A percentile compares a stretch with the other conserved stretches of the same genome.
phyloP scores from a whole-genome alignment of 2,329 filamentous ascomycete genomes.

The Penicillium sp. region DNA sequence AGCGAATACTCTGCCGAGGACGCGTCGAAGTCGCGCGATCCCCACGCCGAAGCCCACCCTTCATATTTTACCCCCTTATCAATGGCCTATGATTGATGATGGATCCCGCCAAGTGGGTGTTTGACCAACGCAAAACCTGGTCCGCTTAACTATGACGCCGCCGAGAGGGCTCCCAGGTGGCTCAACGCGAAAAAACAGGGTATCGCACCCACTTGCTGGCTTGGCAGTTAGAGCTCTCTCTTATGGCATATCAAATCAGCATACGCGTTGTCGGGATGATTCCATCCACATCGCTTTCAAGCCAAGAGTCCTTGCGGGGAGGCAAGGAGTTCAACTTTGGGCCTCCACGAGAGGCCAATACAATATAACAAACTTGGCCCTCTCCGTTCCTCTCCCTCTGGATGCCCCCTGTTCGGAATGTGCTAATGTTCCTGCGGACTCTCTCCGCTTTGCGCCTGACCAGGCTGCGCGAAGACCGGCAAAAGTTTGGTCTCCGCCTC shows the following conservation, averaged over 20 bases:
- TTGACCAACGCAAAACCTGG: not conserved
- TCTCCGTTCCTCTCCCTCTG: not conserved
- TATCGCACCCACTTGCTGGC: not conserved
- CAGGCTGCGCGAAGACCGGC: conserved; percentile 9
- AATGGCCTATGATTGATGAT: not conserved
- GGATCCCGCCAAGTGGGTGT: not conserved
- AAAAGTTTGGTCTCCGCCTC: not conserved
- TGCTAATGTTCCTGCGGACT: conserved; percentile 17
- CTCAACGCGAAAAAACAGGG: not conserved
- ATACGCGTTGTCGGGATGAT: not conserved
- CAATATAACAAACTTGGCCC: not conserved
- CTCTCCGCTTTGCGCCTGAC: conserved; percentile 12
- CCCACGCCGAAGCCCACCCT: not conserved
- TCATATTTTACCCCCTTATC: not conserved
- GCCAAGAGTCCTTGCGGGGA: not conserved
- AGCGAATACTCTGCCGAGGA: not conserved
- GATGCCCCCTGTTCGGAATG: conserved; percentile 8
- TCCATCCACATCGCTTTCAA: not conserved
- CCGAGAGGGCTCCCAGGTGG: not conserved
- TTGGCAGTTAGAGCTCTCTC: not conserved
- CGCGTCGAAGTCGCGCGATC: not conserved
- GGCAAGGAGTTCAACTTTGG: not conserved
- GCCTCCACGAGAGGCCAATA: not conserved
- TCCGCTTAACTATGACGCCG: not conserved
- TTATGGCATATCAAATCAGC: not conserved